phyloP scores from a whole-genome alignment of 208 protist species.

The Trypanosoma cruzi region DNA sequence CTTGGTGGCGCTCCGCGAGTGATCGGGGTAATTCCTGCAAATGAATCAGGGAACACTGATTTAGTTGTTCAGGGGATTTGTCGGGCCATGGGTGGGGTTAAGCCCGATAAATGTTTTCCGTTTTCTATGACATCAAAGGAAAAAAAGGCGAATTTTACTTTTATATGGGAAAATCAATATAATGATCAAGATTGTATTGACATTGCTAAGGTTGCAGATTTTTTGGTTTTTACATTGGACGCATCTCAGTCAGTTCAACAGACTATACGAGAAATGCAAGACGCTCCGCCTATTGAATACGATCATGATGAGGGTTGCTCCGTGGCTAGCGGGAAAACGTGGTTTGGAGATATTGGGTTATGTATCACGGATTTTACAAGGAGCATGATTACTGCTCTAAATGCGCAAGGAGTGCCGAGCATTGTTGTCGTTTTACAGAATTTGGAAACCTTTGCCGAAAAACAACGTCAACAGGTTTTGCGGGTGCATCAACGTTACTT shows the following conservation, averaged over 20 bases:
- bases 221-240: conserved; percentile 81
- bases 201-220: conserved; percentile 80
- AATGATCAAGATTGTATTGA: conserved; percentile 86
- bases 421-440: conserved; percentile 80
- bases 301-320: conserved; percentile 27
- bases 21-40: conserved; percentile 80
- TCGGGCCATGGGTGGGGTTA: conserved; percentile 42
- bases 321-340: conserved; percentile 66
- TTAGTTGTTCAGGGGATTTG: conserved; percentile 62
- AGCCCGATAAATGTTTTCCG: conserved; percentile 35
- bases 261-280: conserved; percentile 73
- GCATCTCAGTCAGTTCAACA: conserved; percentile 82
- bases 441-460: conserved; percentile 76
- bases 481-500: conserved; percentile 89
- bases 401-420: conserved; percentile 73
- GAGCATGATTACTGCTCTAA: conserved; percentile 70
- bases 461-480: conserved; percentile 74
- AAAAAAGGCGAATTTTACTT: conserved; percentile 71
- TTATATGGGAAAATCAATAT: conserved; percentile 80
- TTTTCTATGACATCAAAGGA: conserved; percentile 68
- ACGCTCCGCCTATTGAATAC: conserved; percentile 21
- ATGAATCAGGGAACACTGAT: conserved; percentile 86
- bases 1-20: conserved; percentile 56
- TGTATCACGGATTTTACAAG: conserved; percentile 90
- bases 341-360: conserved; percentile 84